These are phyloP conservation scores for Colletotrichum sp. DNA, from an alignment of 2,329 filamentous ascomycete genomes.

Conservation along the genomic window DNA sequence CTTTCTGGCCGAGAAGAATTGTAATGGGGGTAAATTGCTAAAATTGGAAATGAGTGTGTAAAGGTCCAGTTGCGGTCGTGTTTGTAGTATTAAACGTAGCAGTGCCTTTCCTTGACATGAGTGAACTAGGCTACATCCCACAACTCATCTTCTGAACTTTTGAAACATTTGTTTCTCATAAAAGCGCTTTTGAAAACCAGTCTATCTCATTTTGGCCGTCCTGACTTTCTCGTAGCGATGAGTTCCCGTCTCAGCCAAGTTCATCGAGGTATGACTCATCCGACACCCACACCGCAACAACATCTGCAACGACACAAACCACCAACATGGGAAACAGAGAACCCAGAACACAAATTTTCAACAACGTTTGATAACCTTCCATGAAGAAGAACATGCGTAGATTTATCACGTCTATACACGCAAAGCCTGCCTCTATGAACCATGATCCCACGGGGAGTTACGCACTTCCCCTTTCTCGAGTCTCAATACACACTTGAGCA, in stretches of 20 bases:
- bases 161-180: not conserved
- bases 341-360: no score
- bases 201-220: not conserved
- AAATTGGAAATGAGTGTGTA: not conserved
- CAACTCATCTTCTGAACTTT: not conserved
- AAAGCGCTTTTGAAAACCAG: rapidly evolving
- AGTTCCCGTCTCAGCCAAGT: not conserved
- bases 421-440: not conserved
- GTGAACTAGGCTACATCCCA: not conserved
- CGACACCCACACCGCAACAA: not conserved
- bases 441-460: not conserved
- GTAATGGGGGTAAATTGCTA: no score
- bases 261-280: not conserved
- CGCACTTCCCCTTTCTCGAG: not conserved
- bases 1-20: rapidly evolving
- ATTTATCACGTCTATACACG: not conserved
- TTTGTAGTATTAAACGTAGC: not conserved
- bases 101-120: rapidly evolving
- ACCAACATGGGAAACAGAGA: no score
- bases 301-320: not conserved
- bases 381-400: not conserved
- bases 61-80: not conserved
- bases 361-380: not conserved
- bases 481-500: not conserved
- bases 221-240: not conserved